Percentiles rank a stretch among this genome's conserved stretches.
Conservation (phyloP, 1,284 basidiomycete genomes). For the Exobasidium rhododendri region DNA sequence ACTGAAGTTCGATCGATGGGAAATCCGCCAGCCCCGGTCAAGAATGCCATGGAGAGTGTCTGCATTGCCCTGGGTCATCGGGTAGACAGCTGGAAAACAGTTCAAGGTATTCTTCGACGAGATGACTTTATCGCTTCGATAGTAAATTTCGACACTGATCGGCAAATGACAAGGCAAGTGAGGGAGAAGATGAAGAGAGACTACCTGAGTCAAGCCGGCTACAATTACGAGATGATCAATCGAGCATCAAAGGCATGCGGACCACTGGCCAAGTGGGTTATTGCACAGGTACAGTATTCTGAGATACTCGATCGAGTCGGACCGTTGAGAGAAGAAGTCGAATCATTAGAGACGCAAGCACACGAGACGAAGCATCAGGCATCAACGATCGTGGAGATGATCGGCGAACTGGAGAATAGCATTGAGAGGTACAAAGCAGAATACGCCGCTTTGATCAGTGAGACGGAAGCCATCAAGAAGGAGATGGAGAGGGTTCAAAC, state of each 20-base stretch:
- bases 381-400: slow-evolving; percentile 81
- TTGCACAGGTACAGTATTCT: slow-evolving; percentile 95
- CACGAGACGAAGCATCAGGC: slow-evolving; percentile 91
- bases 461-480: slow-evolving; percentile 92
- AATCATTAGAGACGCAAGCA: slow-evolving; percentile 85
- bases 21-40: slow-evolving; percentile 96
- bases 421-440: slow-evolving; percentile 95
- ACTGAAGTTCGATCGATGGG: slow-evolving; percentile 98
- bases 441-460: slow-evolving; percentile 92
- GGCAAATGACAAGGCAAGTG: slow-evolving; percentile 81
- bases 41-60: slow-evolving; percentile 97
- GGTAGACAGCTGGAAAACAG: slow-evolving; percentile 93
- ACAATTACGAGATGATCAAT: slow-evolving; percentile 93
- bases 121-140: slow-evolving; percentile 97
- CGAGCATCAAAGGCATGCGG: slow-evolving; percentile 96
- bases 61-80: slow-evolving; percentile 97
- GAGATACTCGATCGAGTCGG: slow-evolving; percentile 98
- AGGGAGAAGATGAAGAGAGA: slow-evolving; percentile 92
- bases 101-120: slow-evolving; percentile 91
- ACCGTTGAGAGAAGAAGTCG: slow-evolving; percentile 90
- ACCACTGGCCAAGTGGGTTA: slow-evolving; percentile 95
- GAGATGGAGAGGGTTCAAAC: slow-evolving; percentile 98
- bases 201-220: slow-evolving; percentile 84
- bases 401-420: slow-evolving; percentile 85
- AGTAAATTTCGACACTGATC: slow-evolving; percentile 91